Evolutionary conservation across 352 stramenopile genomes (phyloP), one percentile per base, ranked within the genome.

Genomic region (Globisporangium lucens): DNA sequence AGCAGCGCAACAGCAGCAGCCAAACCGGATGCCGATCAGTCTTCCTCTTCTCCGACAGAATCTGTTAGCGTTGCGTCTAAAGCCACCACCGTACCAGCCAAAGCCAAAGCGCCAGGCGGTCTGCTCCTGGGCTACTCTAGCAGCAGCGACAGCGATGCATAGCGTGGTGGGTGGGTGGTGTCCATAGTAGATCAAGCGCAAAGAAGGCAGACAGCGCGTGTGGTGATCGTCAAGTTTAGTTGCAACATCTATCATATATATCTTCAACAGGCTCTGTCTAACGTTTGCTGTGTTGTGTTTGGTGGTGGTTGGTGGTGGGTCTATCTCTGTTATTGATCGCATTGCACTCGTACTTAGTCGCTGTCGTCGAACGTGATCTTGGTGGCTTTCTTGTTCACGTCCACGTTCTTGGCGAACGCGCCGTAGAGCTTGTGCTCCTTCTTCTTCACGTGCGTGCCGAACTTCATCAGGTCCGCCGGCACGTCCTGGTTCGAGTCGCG

Each of bases 361-460:
- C 77, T 77, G 56, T 93, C 81, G 76, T 82, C 86, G 69, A 99
- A 99, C 58, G 88, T 98, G 75, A 99, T 99, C 79, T 99, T 99
- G 20, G 93, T 98, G 17, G 97, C 94, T 76, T 99, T 98, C 80
- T 99, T 99, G 67, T 65, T 85, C 75, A 97, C 92, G 73, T 97
- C 91, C 47, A 97, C 91, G 67, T 95, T 90, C 75, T 97, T 98
- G 46, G 94, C 93, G 55, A 98, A 98, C 57, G 96, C 98, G 56
- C 98, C 98, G 74, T 99, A 99, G 22, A 99, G 76, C 74, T 99
- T 99, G 90, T 99, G 96, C 78, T 99, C 96, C 91, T 99, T 99
- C 87, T 99, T 99, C 85, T 99, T 99, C 57, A 99, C 98, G 38
- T 98, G 98, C 67, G 97, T 99, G 67, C 97, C 97, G 78, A 99